These are phyloP conservation scores for Litchi chinensis DNA, from an alignment of 345 rosid genomes.

Conservation along the genomic window DNA sequence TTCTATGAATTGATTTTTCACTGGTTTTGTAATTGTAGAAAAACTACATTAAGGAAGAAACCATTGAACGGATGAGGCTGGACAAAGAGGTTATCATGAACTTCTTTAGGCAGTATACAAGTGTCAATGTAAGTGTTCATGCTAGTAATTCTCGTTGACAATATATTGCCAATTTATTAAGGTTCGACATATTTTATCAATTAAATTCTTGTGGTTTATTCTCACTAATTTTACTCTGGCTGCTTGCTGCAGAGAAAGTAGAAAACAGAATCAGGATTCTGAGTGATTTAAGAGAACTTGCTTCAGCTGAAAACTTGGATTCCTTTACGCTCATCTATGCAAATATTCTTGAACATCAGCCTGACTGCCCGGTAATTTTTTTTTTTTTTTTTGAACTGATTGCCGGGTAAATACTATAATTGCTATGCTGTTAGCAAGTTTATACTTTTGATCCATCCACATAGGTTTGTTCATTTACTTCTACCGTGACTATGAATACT, in stretches of 20 bases:
- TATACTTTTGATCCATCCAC: neutral
- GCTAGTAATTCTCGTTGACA: neutral
- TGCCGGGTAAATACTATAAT: conserved; percentile 26
- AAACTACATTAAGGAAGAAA: conserved; percentile 92
- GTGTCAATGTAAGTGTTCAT: conserved; percentile 66
- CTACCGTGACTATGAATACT: neutral
- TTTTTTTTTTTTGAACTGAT: no score
- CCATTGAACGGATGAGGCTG: conserved; percentile 91
- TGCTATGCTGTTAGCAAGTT: conserved; percentile 17
- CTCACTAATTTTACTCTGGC: conserved; percentile 8
- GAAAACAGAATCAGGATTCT: conserved; percentile 85
- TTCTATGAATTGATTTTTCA: neutral
- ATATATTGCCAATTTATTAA: neutral
- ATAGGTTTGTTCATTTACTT: neutral
- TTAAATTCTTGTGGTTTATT: neutral
- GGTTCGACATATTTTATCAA: neutral
- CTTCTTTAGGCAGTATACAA: conserved; percentile 91
- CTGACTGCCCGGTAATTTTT: conserved; percentile 99
- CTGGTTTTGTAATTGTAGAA: conserved; percentile 49
- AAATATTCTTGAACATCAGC: conserved; percentile 95
- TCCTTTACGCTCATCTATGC: conserved; percentile 89
- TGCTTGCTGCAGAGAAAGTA: conserved; percentile 71
- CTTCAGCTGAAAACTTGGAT: conserved; percentile 96
- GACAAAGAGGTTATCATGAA: conserved; percentile 97
- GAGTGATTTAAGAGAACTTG: conserved; percentile 95